Base-by-base conservation (phyloP, 2,329 filamentous ascomycete species). In the Clonostachys chloroleuca region DNA sequence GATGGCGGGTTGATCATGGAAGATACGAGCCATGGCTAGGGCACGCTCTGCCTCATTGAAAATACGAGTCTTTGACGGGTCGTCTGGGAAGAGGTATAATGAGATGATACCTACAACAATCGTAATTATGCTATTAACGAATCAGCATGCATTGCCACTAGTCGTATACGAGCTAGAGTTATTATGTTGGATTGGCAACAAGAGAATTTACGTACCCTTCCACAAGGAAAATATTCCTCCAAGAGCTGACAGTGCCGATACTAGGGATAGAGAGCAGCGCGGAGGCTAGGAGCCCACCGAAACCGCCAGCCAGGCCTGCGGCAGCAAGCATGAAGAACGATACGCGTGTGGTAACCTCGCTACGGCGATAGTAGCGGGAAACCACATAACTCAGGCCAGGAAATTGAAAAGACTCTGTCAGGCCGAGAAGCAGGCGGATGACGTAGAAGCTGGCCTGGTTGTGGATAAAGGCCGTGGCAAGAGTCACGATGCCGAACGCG, bases 201-300 rank as follows among this genome's bases (percentile, higher is more conserved):
- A 18, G 2, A 10, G 10, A 12, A 49, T 48, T 20, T n/a, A 50
- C 55, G 44, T 42, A 56, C 37, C 49, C 80, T 57, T 83, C 80
- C 49, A 84, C 82, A 63, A 83, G 81, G 66, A 83, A 83, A 53
- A 84, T 84, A 59, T 78, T 78, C 50, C 75, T 69, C 77, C 77
- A 80, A 0, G 69, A 74, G 52, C 74, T 45, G 6, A 59, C 42
- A 13, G 44, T 49, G 13, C 56, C 56, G 17, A 59, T 57, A 18
- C 43, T 50, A 2, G 51, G 54, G 16, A 59, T 8, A 4, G 57
- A 52, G 3, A 59, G 49, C 35, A 59, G 44, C 1, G 72, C 77
- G 7, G 75, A 75, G 3, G 78, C 78, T 1, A 82, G 63, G 5
- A 83, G 65, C 1, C 78, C 78, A 16, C 78, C 79, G 49, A 82